Evolutionary conservation across 192 early-diverging fungal species (phyloP), one percentile per base, ranked within the genome.

Genomic region (Umbelopsis ramanniana): DNA sequence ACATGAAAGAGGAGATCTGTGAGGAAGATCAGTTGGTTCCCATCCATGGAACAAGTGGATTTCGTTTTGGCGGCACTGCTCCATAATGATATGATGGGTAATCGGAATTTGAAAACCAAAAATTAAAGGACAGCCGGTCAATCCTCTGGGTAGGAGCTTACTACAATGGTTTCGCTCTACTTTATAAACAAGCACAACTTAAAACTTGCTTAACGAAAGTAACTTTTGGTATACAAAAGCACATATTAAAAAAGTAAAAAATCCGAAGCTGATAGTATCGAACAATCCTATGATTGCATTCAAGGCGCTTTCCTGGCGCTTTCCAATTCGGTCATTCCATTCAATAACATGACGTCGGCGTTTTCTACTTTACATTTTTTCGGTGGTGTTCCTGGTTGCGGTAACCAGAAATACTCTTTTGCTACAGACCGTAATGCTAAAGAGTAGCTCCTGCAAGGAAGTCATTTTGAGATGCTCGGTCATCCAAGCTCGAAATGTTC

Each of bases 21-120:
- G 17, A 21, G 15, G 57, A 12, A 38, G 57, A 29, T 63, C 33
- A 37, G 29, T 63, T 10, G 26, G 23, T 37, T 19, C 26, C 33
- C 57, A 63, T 26, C 7, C 57, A 63, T 63, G 57, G 57, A 63
- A 63, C 57, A 63, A 63, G 35, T 15, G 57, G 57, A 63, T 63
- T 63, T 26, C 57, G 26, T 15, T 23, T 17, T 15, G 57, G 15
- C 3, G 15, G 33, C 11, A 19, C 48, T 17, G n/a, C 48, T 50
- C 48, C 7, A 15, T n/a, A n/a, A 6, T 5, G n/a, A 50, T 21
- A 50, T 50, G 48, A n/a, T 29, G 29, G 29, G 40, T 7, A 43
- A 17, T 50, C 48, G n/a, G 48, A 50, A 50, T 6, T 50, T 50
- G 48, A 50, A 50, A 50, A 9, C 17, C 14, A 0, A 17, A 10